Evolutionary conservation across 306 rosid genomes (phyloP).

Genomic region (Hylodesmum podocarpum): DNA sequence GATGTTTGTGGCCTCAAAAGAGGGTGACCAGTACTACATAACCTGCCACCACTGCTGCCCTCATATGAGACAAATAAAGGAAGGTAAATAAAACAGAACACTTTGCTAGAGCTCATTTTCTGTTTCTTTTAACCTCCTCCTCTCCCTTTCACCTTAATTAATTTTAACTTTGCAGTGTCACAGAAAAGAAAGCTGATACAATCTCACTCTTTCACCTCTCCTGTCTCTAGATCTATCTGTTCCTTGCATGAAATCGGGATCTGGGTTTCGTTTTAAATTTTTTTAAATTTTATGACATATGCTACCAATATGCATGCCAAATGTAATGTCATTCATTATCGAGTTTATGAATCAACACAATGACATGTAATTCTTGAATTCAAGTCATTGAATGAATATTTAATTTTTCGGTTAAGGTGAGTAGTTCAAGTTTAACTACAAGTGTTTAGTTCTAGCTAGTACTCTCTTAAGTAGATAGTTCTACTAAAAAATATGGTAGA

Average conservation of each 20-base stretch:
- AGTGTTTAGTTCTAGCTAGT: no score
- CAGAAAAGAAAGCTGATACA: constrained; percentile 49
- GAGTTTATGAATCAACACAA: no score
- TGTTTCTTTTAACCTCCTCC: constrained; percentile 27
- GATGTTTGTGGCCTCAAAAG: constrained; percentile 42
- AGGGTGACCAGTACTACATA: constrained; percentile 41
- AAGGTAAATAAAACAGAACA: constrained; percentile 23
- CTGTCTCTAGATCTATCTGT: constrained; percentile 34
- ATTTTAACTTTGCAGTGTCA: constrained; percentile 46
- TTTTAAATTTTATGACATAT: no score
- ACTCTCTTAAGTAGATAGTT: no score
- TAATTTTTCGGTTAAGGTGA: no score
- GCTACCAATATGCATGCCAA: no score
- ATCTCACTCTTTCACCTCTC: constrained; percentile 40
- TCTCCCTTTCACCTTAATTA: constrained; percentile 49
- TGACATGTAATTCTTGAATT: no score
- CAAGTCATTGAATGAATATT: no score
- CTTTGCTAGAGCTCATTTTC: constrained; percentile 32
- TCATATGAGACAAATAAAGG: constrained; percentile 46
- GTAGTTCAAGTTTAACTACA: no score
- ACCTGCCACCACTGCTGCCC: constrained; percentile 44
- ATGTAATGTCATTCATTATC: neutral
- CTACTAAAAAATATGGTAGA: no score
- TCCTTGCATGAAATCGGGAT: constrained; percentile 45
- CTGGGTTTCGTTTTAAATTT: constrained; percentile 24